Percentiles rank a stretch among this genome's conserved stretches.
Conservation (phyloP, 73 alveolate species). For the Tetrahymena borealis region DNA sequence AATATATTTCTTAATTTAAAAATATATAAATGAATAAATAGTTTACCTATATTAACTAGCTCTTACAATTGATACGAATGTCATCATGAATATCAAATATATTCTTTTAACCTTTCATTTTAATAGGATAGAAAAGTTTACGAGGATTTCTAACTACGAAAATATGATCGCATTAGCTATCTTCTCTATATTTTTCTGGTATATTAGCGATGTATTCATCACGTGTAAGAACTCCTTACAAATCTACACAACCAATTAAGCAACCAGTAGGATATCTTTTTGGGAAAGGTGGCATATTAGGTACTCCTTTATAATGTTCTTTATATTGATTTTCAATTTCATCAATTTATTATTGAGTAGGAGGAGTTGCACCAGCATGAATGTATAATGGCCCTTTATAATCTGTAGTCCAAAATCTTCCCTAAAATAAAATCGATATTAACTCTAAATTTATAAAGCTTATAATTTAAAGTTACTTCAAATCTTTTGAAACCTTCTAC, state of each 20-base stretch:
- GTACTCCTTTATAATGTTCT: slow-evolving; percentile 36
- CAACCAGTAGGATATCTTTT: slow-evolving; percentile 65
- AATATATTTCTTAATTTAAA: too few relatives aligned
- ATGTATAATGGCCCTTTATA: slow-evolving; percentile 75
- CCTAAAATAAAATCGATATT: slow-evolving; percentile 19
- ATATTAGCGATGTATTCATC: slow-evolving; percentile 50
- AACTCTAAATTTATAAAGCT: background rate
- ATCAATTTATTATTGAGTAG: slow-evolving; percentile 48
- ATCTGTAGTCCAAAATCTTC: slow-evolving; percentile 68
- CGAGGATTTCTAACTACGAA: slow-evolving; percentile 68
- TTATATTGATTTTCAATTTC: slow-evolving; percentile 46
- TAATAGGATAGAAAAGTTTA: slow-evolving; percentile 56
- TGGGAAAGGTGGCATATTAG: slow-evolving; percentile 60
- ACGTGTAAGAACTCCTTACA: slow-evolving; percentile 52
- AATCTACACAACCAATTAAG: slow-evolving; percentile 69
- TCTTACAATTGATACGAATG: background rate
- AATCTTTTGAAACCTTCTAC: slow-evolving; percentile 64
- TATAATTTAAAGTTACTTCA: slow-evolving; percentile 48
- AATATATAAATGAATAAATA: background rate
- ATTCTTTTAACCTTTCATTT: slow-evolving; percentile 50
- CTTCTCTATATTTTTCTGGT: slow-evolving; percentile 55
- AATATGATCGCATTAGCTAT: slow-evolving; percentile 45
- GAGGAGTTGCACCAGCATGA: slow-evolving; percentile 67
- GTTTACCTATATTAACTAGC: background rate
- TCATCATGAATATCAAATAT: background rate